Conservation (phyloP, 164 flowering plant genomes). For the Liquidambar formosana region DNA sequence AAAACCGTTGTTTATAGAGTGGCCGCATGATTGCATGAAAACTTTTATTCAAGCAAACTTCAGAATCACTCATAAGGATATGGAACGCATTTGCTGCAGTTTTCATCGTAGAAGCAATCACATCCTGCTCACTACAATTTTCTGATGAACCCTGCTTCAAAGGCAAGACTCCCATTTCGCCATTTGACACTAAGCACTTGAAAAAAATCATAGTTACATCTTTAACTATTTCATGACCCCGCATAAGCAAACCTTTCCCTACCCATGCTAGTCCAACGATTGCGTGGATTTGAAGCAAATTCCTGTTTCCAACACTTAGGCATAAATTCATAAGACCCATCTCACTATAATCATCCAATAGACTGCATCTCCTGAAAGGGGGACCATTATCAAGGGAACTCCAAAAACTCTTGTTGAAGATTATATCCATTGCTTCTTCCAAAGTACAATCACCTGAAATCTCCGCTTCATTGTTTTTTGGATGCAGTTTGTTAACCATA, state of each 20-base stretch:
- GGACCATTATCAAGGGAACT: slow-evolving; percentile 15
- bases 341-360: slow-evolving; percentile 17
- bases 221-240: slow-evolving; percentile 80
- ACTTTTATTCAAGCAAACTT: slow-evolving; percentile 64
- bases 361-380: slow-evolving; percentile 12
- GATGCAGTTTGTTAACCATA: slow-evolving; percentile 66
- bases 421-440: slow-evolving; percentile 65
- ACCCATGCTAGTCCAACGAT: slow-evolving; percentile 86
- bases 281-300: slow-evolving; percentile 43
- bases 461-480: slow-evolving; percentile 24
- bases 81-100: slow-evolving; percentile 82
- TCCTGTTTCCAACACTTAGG: slow-evolving; percentile 14
- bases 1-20: slow-evolving; percentile 88
- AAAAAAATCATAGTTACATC: slow-evolving; percentile 59
- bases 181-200: slow-evolving; percentile 46
- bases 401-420: slow-evolving; percentile 34
- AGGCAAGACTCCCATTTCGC: slow-evolving; percentile 7
- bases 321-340: slow-evolving; percentile 22
- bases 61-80: slow-evolving; percentile 75
- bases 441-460: slow-evolving; percentile 36
- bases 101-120: slow-evolving; percentile 34
- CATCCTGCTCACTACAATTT: slow-evolving; percentile 20
- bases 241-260: slow-evolving; percentile 92
- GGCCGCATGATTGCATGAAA: slow-evolving; percentile 82
- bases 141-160: slow-evolving; percentile 22